Evolutionary conservation across 2,329 filamentous ascomycete species (phyloP).

Genomic region (Zasmidium citrigriseum): DNA sequence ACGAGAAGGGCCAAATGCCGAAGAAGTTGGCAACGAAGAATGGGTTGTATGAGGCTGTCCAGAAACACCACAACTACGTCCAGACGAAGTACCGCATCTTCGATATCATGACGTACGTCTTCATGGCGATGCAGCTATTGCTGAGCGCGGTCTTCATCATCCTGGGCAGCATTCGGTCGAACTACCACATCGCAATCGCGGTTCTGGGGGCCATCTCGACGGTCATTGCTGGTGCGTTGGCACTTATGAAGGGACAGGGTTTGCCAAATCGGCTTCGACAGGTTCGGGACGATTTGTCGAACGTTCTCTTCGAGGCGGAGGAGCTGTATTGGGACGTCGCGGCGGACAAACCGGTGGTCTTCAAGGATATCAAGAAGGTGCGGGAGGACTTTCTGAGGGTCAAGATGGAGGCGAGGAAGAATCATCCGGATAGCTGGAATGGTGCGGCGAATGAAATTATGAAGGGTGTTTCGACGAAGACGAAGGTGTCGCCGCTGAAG

Average conservation of each 20-base stretch:
- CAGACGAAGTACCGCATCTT: constrained; percentile 35
- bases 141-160: constrained; percentile 39
- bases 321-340: constrained; percentile 39
- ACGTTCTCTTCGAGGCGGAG: constrained; percentile 37
- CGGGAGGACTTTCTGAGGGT: constrained; percentile 37
- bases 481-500: background rate
- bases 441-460: constrained; percentile 15
- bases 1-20: constrained; percentile 21
- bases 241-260: constrained; percentile 38
- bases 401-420: constrained; percentile 34
- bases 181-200: constrained; percentile 33
- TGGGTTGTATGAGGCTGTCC: constrained; percentile 31
- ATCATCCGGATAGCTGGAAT: constrained; percentile 40
- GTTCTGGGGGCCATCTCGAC: constrained; percentile 36
- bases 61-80: constrained; percentile 20
- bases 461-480: constrained; percentile 2
- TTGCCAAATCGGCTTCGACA: constrained; percentile 38
- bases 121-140: constrained; percentile 36
- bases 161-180: constrained; percentile 31
- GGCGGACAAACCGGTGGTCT: constrained; percentile 32
- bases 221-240: constrained; percentile 35
- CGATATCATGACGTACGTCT: constrained; percentile 31
- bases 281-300: constrained; percentile 33
- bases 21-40: constrained; percentile 28
- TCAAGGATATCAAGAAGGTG: constrained; percentile 36